These are phyloP conservation scores for Discostella pseudostelligera DNA, from an alignment of 108 stramenopile species.

Conservation along the genomic window DNA sequence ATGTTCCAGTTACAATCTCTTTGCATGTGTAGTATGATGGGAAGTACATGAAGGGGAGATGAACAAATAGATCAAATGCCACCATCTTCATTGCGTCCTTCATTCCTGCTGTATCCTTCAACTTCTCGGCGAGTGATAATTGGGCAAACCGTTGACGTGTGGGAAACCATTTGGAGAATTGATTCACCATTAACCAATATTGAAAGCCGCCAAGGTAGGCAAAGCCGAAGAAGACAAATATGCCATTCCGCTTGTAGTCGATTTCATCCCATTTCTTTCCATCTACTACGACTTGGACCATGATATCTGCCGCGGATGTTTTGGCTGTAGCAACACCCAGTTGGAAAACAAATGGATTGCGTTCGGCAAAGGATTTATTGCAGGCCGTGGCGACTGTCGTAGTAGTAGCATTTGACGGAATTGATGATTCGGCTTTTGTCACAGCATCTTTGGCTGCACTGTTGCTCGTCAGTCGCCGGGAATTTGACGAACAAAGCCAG, in stretches of 20 bases:
- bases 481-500: too few species aligned
- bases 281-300: conserved; percentile 85
- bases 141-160: conserved; percentile 77
- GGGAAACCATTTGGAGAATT: conserved; percentile 83
- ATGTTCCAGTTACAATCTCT: conserved; percentile 76
- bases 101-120: conserved; percentile 79
- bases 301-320: conserved; percentile 78
- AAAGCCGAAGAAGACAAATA: conserved; percentile 87
- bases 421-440: too few species aligned
- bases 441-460: too few species aligned
- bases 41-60: conserved; percentile 89
- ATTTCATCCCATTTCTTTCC: conserved; percentile 63
- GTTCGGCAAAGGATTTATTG: conserved; percentile 61
- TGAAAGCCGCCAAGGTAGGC: conserved; percentile 87
- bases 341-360: conserved; percentile 81
- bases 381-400: too few species aligned
- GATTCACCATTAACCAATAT: conserved; percentile 86
- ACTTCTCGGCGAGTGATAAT: conserved; percentile 63
- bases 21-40: conserved; percentile 90
- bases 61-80: conserved; percentile 83
- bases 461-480: too few species aligned
- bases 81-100: conserved; percentile 89
- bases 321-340: conserved; percentile 78
- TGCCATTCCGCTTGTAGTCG: conserved; percentile 76
- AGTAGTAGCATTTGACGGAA: too few species aligned